Conservation (phyloP, 1,284 basidiomycete genomes). For the Microbotryum intermedium region DNA sequence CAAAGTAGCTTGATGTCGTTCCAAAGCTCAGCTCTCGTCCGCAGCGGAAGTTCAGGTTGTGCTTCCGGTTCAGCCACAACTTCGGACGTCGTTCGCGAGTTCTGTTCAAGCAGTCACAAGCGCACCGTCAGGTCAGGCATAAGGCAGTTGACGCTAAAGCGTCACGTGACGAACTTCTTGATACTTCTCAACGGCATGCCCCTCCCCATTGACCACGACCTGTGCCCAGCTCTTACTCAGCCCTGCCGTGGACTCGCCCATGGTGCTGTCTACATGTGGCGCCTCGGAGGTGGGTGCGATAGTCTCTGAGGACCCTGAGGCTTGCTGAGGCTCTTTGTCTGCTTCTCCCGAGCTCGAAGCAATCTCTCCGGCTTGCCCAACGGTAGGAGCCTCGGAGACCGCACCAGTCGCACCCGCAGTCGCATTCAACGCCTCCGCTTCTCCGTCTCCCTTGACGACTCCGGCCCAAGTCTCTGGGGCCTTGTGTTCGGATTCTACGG, state of each 20-base stretch:
- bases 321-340: background rate
- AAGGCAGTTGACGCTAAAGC: no score
- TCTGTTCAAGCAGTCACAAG: no score
- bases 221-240: slow-evolving; percentile 48
- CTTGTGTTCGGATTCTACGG: background rate
- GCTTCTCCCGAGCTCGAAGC: background rate
- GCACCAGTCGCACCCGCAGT: background rate
- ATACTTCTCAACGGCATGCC: slow-evolving; percentile 9
- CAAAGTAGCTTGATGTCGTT: slow-evolving; percentile 71
- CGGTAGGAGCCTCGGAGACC: no score
- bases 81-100: background rate
- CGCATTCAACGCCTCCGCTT: no score
- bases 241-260: background rate
- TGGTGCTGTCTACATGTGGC: no score
- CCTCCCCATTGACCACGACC: slow-evolving; percentile 13
- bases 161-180: background rate
- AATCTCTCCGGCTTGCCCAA: background rate
- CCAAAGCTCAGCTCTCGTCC: slow-evolving; percentile 65
- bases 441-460: background rate
- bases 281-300: no score
- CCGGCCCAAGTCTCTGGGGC: background rate
- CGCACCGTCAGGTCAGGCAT: no score
- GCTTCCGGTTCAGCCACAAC: background rate
- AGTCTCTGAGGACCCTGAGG: background rate
- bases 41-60: slow-evolving; percentile 36